These are phyloP conservation scores for Xylariaceae sp. DNA, from an alignment of 2,329 filamentous ascomycete genomes.

Conservation along the genomic window DNA sequence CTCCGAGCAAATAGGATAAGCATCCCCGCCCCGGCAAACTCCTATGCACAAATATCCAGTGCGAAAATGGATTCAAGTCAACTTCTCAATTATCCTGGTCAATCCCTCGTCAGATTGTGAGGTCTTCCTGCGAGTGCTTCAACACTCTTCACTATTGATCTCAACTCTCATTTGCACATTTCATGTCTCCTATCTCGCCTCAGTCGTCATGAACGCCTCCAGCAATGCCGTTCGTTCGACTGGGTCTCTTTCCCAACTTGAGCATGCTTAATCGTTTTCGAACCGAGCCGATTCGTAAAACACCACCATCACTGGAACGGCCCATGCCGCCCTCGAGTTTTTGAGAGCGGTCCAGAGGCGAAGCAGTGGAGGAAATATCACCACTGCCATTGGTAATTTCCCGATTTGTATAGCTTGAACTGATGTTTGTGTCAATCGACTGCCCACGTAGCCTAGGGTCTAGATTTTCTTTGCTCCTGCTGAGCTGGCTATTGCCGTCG, in stretches of 20 bases:
- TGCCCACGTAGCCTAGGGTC: constrained; percentile 45
- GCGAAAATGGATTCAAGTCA: too few species aligned
- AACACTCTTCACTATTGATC: too few species aligned
- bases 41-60: too few species aligned
- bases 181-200: too few species aligned
- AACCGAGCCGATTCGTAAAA: constrained; percentile 58
- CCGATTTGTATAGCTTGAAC: constrained; percentile 17
- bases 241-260: constrained; percentile 67
- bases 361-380: constrained; percentile 19
- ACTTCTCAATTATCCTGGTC: too few species aligned
- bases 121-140: too few species aligned
- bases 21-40: too few species aligned
- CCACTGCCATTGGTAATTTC: constrained; percentile 19
- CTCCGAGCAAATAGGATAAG: too few species aligned
- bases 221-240: constrained; percentile 51
- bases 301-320: constrained; percentile 33
- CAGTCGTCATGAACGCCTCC: constrained; percentile 55
- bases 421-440: constrained; percentile 29
- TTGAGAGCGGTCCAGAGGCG: constrained; percentile 20
- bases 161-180: too few species aligned
- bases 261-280: constrained; percentile 76
- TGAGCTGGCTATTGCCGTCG: constrained; percentile 31
- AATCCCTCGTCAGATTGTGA: too few species aligned
- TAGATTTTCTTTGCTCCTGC: constrained; percentile 35
- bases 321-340: constrained; percentile 31